Conservation (phyloP, 169 alveolate species). For the Plasmodium vivax region DNA sequence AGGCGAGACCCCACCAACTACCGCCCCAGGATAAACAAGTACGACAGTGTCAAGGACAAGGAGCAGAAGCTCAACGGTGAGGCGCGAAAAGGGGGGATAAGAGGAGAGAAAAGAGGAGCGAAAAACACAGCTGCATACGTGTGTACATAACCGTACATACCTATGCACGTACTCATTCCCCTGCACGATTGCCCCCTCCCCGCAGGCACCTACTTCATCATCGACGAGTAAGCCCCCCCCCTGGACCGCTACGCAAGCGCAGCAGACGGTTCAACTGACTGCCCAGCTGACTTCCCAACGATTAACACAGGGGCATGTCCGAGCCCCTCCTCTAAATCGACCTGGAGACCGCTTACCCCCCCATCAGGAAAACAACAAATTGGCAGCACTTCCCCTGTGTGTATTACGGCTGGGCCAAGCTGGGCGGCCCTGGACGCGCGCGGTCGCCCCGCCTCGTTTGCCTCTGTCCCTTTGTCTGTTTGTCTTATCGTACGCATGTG, state of each 20-base stretch:
- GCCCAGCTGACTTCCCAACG: background rate
- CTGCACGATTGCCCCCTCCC: background rate
- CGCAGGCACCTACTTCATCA: slow-evolving; percentile 60
- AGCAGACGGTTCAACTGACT: too few relatives aligned
- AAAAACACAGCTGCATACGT: background rate
- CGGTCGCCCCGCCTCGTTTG: background rate
- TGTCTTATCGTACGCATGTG: background rate
- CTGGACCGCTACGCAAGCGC: background rate
- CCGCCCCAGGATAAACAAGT: slow-evolving; percentile 99
- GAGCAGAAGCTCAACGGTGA: slow-evolving; percentile 93
- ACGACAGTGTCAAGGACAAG: slow-evolving; percentile 97
- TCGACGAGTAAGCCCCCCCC: slow-evolving; percentile 11
- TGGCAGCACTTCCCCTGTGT: background rate
- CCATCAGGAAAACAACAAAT: background rate
- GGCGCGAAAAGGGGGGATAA: background rate
- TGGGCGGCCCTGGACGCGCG: background rate
- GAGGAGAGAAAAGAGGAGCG: background rate
- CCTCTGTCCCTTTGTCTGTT: background rate
- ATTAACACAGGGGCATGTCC: background rate
- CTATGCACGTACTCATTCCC: background rate
- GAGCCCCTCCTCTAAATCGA: background rate
- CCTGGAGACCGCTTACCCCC: background rate
- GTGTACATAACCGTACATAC: background rate
- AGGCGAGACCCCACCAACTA: slow-evolving; percentile 98
- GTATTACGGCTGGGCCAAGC: background rate